Conservation (phyloP, 768 basidiomycete species). For the Tricholomella constricta region DNA sequence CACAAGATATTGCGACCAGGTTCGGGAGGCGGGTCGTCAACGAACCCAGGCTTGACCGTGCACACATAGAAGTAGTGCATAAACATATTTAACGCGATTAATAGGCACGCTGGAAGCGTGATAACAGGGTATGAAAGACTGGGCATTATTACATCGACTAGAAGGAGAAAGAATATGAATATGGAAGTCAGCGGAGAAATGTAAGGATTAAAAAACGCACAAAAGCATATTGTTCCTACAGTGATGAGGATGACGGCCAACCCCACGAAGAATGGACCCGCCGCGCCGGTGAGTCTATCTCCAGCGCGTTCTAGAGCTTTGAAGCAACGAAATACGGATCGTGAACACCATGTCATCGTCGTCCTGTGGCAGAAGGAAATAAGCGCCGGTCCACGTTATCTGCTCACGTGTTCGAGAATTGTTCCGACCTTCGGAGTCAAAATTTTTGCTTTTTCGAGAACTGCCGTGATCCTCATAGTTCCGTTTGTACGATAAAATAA, state of each 20-base stretch:
- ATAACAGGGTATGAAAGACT: slow-evolving; percentile 59
- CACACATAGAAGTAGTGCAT: slow-evolving; percentile 87
- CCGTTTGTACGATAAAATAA: no score
- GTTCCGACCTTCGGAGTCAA: no score
- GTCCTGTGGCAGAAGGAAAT: not conserved
- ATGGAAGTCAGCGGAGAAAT: not conserved
- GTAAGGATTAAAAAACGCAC: slow-evolving; percentile 46
- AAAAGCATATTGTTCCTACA: slow-evolving; percentile 74
- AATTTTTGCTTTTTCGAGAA: no score
- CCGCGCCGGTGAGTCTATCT: slow-evolving; percentile 84
- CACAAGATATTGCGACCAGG: slow-evolving; percentile 51
- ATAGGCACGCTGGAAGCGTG: slow-evolving; percentile 65
- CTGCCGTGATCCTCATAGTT: no score
- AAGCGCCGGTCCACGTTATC: not conserved
- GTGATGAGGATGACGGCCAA: slow-evolving; percentile 77
- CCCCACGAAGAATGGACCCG: slow-evolving; percentile 86
- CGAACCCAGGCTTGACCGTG: slow-evolving; percentile 78
- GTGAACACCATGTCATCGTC: slow-evolving; percentile 33
- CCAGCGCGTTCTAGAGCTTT: slow-evolving; percentile 68
- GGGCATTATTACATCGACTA: slow-evolving; percentile 82
- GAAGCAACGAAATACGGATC: slow-evolving; percentile 53
- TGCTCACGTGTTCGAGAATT: no score
- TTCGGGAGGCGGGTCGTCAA: slow-evolving; percentile 54
- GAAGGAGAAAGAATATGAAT: slow-evolving; percentile 2
- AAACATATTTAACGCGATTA: slow-evolving; percentile 76